Base-by-base conservation (phyloP, 2,329 filamentous ascomycete species). In the Sphaerulina vaccinii region DNA sequence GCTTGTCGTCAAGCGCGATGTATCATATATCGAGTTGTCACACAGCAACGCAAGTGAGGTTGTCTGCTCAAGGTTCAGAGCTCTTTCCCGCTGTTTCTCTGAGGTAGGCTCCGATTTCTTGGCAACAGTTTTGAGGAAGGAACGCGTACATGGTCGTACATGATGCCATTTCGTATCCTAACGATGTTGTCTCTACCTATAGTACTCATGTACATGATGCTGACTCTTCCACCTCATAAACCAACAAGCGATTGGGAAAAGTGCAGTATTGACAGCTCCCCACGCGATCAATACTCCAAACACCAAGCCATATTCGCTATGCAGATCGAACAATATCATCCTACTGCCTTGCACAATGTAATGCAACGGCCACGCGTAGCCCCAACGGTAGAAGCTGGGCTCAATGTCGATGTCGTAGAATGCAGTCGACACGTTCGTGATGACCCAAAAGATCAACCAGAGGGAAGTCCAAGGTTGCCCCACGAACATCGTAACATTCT, bases 381-480 rank as follows among this genome's bases (percentile, higher is more conserved):
- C 82, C 79, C 80, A 86, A 2, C 68, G 63, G 62, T 82, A 87
- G 61, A 86, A 85, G 0, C 66, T 70, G 0, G 80, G 78, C 1
- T 79, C 76, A 19, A 86, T 69, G 21, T 82, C 79, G 37, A 86
- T 70, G 3, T 79, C 69, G 63, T 85, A 82, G 59, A 86, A 84
- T 0, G 75, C 70, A 0, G 81, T 84, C 0, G 75, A 71, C 0
- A 85, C 81, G 60, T 87, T 87, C 5, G 80, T 78, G 50, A 86
- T 83, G 36, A 86, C 81, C 82, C 81, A 85, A 60, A 84, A 85
- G 50, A 86, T 84, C 1, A 87, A 68, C 76, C 83, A 87, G 0
- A 84, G 65, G 0, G 80, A 76, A 45, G 74, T 79, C 81, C 81
- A 86, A 0, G 80, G 83, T 59, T 79, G 72, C 0, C 80, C 82